Conservation (phyloP, 805 yeast species). For the Isabelozyma pseudorhagii region DNA sequence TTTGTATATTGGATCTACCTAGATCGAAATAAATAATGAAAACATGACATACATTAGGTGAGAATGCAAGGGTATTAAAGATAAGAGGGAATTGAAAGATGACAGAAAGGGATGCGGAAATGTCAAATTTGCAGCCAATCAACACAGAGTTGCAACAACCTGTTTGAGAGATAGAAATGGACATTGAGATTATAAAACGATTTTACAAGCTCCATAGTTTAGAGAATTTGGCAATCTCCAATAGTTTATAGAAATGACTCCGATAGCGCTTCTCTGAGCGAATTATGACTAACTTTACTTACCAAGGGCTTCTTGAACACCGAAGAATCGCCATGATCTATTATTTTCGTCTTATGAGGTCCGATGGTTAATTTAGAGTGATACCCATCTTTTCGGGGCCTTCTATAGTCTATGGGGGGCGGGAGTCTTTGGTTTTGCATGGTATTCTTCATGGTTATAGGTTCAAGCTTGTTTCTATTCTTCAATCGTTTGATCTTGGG, state of each 20-base stretch:
- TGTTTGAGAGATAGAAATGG: not conserved
- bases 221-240: too few species aligned
- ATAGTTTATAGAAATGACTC: not conserved
- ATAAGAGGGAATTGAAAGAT: not conserved
- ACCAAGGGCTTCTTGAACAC: slow-evolving; percentile 30
- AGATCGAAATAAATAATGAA: not conserved
- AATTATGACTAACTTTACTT: slow-evolving; percentile 45
- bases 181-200: too few species aligned
- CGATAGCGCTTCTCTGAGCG: slow-evolving; percentile 44
- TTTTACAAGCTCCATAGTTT: too few species aligned
- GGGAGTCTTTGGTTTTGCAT: slow-evolving; percentile 30
- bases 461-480: slow-evolving; percentile 4
- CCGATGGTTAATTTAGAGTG: slow-evolving; percentile 42
- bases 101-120: not conserved
- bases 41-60: not conserved
- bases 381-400: slow-evolving; percentile 24
- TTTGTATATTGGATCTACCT: too few species aligned
- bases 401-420: slow-evolving; percentile 11
- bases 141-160: not conserved
- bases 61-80: slow-evolving; percentile 1
- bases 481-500: not conserved
- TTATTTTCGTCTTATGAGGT: slow-evolving; percentile 37
- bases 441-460: slow-evolving; percentile 28
- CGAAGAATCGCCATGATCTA: slow-evolving; percentile 44
- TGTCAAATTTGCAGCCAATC: not conserved